Conservation (phyloP, 331 rosid species). For the Malus hybrid region DNA sequence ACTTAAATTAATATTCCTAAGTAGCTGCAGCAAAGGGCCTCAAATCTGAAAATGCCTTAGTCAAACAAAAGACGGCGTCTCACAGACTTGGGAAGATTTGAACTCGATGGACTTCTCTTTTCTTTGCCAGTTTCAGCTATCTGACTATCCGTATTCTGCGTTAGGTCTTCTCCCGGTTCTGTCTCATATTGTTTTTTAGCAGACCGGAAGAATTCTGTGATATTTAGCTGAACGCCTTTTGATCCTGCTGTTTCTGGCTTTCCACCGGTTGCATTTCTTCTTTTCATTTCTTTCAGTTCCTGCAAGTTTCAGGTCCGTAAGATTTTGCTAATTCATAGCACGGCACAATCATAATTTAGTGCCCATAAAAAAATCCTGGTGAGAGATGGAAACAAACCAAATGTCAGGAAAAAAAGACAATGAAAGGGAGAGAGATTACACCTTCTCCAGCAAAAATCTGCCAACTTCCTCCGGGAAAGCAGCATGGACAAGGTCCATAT, state of each 20-base stretch:
- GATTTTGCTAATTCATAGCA: neutral
- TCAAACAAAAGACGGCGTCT: conserved; percentile 85
- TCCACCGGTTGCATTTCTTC: conserved; percentile 33
- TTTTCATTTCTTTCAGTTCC: conserved; percentile 53
- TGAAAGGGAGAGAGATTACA: conserved; percentile 18
- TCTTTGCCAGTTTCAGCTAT: conserved; percentile 26
- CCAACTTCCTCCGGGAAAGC: conserved; percentile 68
- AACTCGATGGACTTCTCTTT: conserved; percentile 35
- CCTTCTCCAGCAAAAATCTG: conserved; percentile 71
- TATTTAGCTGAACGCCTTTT: conserved; percentile 41
- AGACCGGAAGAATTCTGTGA: conserved; percentile 64
- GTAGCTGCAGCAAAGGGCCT: neutral
- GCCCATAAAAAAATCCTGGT: neutral
- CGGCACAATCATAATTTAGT: neutral
- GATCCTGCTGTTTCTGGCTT: conserved; percentile 29
- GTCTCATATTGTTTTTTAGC: conserved; percentile 35
- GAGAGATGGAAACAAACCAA: neutral
- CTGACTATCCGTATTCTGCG: conserved; percentile 15
- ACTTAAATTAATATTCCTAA: neutral
- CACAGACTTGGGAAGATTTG: conserved; percentile 62
- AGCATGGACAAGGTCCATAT: conserved; percentile 62
- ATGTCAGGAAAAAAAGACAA: neutral
- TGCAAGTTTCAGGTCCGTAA: conserved; percentile 18
- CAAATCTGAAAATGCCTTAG: conserved; percentile 7
- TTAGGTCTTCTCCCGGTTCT: conserved; percentile 29